phyloP scores from a whole-genome alignment of 495 filamentous ascomycete genomes.

The Penicilliopsis zonata region DNA sequence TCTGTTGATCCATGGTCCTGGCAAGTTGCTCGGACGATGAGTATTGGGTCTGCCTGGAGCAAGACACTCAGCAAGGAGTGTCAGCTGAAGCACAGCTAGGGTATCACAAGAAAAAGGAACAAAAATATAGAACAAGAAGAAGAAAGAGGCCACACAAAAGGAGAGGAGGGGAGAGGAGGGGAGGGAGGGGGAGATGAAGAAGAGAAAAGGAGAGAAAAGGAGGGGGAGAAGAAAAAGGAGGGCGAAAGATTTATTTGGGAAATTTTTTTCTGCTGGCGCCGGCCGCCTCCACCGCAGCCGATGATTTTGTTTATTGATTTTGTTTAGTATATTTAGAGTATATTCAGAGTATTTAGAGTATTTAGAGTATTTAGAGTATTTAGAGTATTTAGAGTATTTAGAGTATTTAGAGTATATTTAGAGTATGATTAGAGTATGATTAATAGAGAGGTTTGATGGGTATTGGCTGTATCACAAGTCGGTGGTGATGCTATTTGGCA shows the following conservation, averaged over 20 bases:
- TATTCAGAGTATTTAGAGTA: no score
- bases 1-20: slow-evolving; percentile 57
- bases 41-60: not conserved
- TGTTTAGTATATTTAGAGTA: no score
- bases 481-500: no score
- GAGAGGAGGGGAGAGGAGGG: slow-evolving; percentile 9
- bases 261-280: no score
- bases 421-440: no score
- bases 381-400: no score
- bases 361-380: no score
- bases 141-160: slow-evolving; percentile 8
- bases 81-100: slow-evolving; percentile 13
- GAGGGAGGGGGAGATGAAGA: slow-evolving; percentile 11
- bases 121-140: slow-evolving; percentile 5
- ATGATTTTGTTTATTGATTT: no score
- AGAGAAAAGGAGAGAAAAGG: slow-evolving; percentile 15
- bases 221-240: slow-evolving; percentile 2
- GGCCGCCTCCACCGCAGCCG: no score
- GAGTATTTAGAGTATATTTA: no score
- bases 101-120: slow-evolving; percentile 13
- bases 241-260: not conserved
- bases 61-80: slow-evolving; percentile 25
- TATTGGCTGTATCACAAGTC: no score
- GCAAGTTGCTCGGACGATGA: slow-evolving; percentile 1
- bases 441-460: no score